Evolutionary conservation across 106 monocot species (phyloP), one percentile per base, ranked within the genome.

Genomic region (Gastrodia elata): DNA sequence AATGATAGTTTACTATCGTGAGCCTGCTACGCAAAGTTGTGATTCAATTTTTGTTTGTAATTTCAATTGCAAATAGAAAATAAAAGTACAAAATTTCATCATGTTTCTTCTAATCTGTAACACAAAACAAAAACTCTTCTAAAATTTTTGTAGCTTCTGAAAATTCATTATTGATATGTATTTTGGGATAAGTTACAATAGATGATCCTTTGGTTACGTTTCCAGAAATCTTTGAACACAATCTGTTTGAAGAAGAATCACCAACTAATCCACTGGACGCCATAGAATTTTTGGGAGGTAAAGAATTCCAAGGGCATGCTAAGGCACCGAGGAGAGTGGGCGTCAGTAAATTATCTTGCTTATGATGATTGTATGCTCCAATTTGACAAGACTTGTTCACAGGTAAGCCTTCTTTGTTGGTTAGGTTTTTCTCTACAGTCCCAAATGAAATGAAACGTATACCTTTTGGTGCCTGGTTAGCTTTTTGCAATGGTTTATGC

Each of bases 91-190:
- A 44, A 44, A 44, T 52, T 22, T 5, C 22, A 52, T 22, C n/a
- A 1, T n/a, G 33, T 38, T 70, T 36, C 24, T 16, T 74, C 76
- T 81, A 84, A 74, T 30, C 27, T 18, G 6, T 42, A 81, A 71
- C 82, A 73, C 78, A 48, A 71, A 90, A 90, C 77, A 98, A 79
- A 75, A 93, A 93, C 77, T 91, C 90, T 26, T 98, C 86, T 6
- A 98, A 80, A 82, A 91, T 83, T 75, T 81, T 86, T 56, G 82
- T 80, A 38, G 97, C 90, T 71, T 91, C 97, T 18, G 76, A 77
- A 20, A 72, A 70, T 68, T 82, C 77, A 71, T 69, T 24, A 40
- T 40, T 69, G 20, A 39, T 18, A 10, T 39, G 39, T 69, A 39
- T 40, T 11, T 15, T 20, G 37, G 40, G 16, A 52, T 52, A 22